Evolutionary conservation across 1,139 yeast genomes (phyloP).

Genomic region (Geotrichum europaeum): DNA sequence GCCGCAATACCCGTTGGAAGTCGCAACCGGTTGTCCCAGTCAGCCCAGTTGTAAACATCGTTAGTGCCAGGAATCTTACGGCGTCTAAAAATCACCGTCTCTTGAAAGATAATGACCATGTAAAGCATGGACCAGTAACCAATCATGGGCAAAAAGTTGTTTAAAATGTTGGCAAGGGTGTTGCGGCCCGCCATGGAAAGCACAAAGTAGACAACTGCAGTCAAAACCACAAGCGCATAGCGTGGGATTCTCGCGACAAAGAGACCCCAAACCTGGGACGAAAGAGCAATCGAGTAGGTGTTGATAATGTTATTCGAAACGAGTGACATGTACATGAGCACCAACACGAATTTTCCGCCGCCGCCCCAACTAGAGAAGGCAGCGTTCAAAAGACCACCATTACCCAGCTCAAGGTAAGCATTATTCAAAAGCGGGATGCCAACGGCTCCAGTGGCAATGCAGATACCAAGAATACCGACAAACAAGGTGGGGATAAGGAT

Average conservation of each 20-base stretch:
- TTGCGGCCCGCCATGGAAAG: constrained; percentile 57
- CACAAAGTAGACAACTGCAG: constrained; percentile 61
- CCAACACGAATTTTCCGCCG: constrained; percentile 68
- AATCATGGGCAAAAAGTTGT: constrained; percentile 90
- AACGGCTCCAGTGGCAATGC: constrained; percentile 66
- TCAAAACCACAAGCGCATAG: constrained; percentile 66
- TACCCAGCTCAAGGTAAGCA: constrained; percentile 55
- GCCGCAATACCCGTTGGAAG: constrained; percentile 66
- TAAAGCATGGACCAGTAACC: constrained; percentile 93
- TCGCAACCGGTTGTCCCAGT: constrained; percentile 53
- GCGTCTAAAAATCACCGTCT: constrained; percentile 61
- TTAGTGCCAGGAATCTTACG: constrained; percentile 33
- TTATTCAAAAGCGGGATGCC: constrained; percentile 51
- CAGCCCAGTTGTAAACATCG: constrained; percentile 44
- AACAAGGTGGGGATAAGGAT: constrained; percentile 68
- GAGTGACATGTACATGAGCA: constrained; percentile 63
- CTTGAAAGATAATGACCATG: constrained; percentile 64
- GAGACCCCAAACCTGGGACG: constrained; percentile 64
- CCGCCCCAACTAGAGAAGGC: constrained; percentile 74
- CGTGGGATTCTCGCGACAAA: constrained; percentile 64
- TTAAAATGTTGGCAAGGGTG: constrained; percentile 65
- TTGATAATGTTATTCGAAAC: constrained; percentile 77
- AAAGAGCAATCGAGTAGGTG: constrained; percentile 78
- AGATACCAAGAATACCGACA: constrained; percentile 67
- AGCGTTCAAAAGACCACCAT: constrained; percentile 70